Conservation (phyloP, 805 yeast species). For the Wickerhamomyces bisporus region DNA sequence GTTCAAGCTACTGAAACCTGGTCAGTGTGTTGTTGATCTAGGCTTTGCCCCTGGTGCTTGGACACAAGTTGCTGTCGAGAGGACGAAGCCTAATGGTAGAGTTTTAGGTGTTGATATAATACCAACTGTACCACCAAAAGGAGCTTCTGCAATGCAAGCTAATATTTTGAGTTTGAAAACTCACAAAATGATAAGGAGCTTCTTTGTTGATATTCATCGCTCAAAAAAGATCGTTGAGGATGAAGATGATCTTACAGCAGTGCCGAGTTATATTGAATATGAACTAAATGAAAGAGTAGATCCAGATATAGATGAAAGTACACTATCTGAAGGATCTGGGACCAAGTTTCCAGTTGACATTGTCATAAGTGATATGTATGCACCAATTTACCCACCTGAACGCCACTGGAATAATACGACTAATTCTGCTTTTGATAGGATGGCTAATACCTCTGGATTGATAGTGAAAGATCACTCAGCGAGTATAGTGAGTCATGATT, state of each 20-base stretch:
- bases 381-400: slow-evolving; percentile 46
- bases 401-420: slow-evolving; percentile 59
- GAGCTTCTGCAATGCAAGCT: slow-evolving; percentile 80
- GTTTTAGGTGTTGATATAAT: slow-evolving; percentile 82
- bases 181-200: slow-evolving; percentile 48
- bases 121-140: slow-evolving; percentile 72
- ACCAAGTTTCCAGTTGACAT: slow-evolving; percentile 47
- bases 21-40: slow-evolving; percentile 69
- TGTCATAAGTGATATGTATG: slow-evolving; percentile 81
- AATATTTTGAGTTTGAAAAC: slow-evolving; percentile 70
- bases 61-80: slow-evolving; percentile 75
- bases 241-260: slow-evolving; percentile 16
- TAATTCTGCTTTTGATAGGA: slow-evolving; percentile 81
- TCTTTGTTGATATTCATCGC: slow-evolving; percentile 30
- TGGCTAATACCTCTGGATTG: slow-evolving; percentile 87
- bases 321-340: slow-evolving; percentile 1
- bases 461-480: slow-evolving; percentile 74
- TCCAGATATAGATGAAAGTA: slow-evolving; percentile 9
- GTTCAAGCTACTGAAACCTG: slow-evolving; percentile 50
- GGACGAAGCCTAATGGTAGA: slow-evolving; percentile 44
- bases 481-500: slow-evolving; percentile 52
- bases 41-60: slow-evolving; percentile 96
- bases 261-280: slow-evolving; percentile 26
- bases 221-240: slow-evolving; percentile 8
- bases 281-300: slow-evolving; percentile 19